These are phyloP conservation scores for Escallonia rubra DNA, from an alignment of 129 eudicot species.

Conservation along the genomic window DNA sequence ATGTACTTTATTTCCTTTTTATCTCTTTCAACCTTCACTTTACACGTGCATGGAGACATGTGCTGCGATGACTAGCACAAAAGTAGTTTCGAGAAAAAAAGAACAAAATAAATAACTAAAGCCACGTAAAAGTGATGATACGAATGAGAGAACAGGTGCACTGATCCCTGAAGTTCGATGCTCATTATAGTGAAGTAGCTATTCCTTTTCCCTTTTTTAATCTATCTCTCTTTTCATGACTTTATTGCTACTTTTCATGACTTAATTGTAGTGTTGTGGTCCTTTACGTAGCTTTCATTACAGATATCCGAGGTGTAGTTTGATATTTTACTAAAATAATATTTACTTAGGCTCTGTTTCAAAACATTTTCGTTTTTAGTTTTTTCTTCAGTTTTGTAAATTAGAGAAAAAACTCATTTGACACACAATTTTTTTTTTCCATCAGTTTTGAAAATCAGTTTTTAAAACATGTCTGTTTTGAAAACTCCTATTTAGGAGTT, in stretches of 20 bases:
- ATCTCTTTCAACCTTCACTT: too few species aligned
- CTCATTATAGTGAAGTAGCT: constrained; percentile 21
- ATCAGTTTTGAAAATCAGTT: too few species aligned
- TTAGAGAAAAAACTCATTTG: too few species aligned
- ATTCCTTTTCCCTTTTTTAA: constrained; percentile 21
- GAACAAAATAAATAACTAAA: neutral
- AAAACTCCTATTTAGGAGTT: too few species aligned
- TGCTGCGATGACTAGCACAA: too few species aligned
- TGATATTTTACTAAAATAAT: constrained; percentile 17
- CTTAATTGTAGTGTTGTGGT: constrained; percentile 1
- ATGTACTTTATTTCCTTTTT: too few species aligned
- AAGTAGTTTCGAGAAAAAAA: too few species aligned
- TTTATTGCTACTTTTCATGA: neutral
- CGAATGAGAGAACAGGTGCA: constrained; percentile 1
- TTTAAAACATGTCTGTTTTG: too few species aligned
- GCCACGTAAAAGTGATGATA: neutral
- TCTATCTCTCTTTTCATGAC: neutral
- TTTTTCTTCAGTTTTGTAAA: too few species aligned
- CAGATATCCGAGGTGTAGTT: neutral
- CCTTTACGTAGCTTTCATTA: constrained; percentile 17
- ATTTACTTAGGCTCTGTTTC: constrained; percentile 3
- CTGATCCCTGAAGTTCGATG: constrained; percentile 19
- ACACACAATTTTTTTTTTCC: too few species aligned
- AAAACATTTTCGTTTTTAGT: too few species aligned
- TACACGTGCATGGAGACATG: too few species aligned